Evolutionary conservation across 805 yeast species (phyloP), one percentile per base, ranked within the genome.

Genomic region (Yarrowia divulgata): DNA sequence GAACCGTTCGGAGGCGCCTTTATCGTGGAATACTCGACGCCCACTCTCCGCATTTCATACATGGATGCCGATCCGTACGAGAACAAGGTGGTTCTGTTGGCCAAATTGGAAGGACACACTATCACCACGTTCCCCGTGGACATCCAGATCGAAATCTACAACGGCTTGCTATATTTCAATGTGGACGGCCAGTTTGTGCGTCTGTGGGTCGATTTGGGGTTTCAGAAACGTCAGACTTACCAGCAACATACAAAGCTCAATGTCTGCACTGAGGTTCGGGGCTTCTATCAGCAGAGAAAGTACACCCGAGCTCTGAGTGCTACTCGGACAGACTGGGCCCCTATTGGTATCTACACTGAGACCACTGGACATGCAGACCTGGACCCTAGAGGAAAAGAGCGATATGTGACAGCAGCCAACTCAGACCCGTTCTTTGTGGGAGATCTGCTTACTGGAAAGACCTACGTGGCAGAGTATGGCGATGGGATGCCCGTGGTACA

Each of bases 61-160:
- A 8, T 54, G 45, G 60, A 54, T 8, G 16, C 60, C 8, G 16
- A 54, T 39, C 60, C 60, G 7, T 54, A 54, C 18, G 32, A 54
- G 1, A 54, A 37, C 45, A 54, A 54, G 45, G 60, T 54, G 45
- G 60, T 54, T 19, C 34, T 54, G 16, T 16, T 54, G 60, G 43
- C 60, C 14, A 54, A 54, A 14, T 19, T 54, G 35, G 45, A 54
- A 9, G 60, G 60, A 10, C 60, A 54, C 45, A 54, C 60, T 4
- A 54, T 54, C 19, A 39, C 60, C 6, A n/a, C 60, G 14, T 54
- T 54, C 8, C 60, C 60, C 4, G 60, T 54, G 8, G 60, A 54
- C 16, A 54, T 54, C 45, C 60, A 54, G 45, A 54, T 54, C 16
- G 60, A 54, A 23, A 54, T 54, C 14, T 54, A 54, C 60, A 54